A percentile compares a stretch with the other conserved stretches of the same genome.
Conservation (phyloP, 2,329 filamentous ascomycete species). For the Talaromyces sp. region DNA sequence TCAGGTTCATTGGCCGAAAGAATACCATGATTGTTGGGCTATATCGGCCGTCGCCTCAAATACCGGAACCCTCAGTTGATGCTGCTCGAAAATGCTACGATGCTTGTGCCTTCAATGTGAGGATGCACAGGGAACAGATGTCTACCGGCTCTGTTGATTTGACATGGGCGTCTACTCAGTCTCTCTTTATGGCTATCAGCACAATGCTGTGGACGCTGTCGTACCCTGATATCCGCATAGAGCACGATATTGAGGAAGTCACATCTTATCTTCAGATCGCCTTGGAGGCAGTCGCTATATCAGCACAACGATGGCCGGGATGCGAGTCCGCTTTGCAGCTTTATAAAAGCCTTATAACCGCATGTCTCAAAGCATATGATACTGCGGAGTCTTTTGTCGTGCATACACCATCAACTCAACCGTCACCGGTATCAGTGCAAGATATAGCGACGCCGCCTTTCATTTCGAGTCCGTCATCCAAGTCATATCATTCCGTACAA, state of each 20-base stretch:
- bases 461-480: slow-evolving; percentile 36
- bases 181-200: slow-evolving; percentile 86
- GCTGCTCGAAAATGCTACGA: slow-evolving; percentile 80
- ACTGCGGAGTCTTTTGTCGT: slow-evolving; percentile 50
- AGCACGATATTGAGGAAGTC: slow-evolving; percentile 68
- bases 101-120: slow-evolving; percentile 74
- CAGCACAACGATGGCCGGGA: slow-evolving; percentile 86
- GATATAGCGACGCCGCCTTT: slow-evolving; percentile 36
- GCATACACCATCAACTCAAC: slow-evolving; percentile 44
- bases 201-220: slow-evolving; percentile 88
- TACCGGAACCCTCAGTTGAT: slow-evolving; percentile 74
- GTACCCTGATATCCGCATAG: slow-evolving; percentile 72
- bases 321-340: slow-evolving; percentile 77
- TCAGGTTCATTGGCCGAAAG: slow-evolving; percentile 61
- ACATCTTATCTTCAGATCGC: slow-evolving; percentile 68
- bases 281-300: slow-evolving; percentile 71
- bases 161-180: slow-evolving; percentile 89
- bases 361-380: slow-evolving; percentile 84
- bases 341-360: slow-evolving; percentile 77
- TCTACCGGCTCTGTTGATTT: slow-evolving; percentile 70
- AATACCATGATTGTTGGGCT: slow-evolving; percentile 86
- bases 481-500: slow-evolving; percentile 32
- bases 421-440: slow-evolving; percentile 37
- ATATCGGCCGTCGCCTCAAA: slow-evolving; percentile 85
- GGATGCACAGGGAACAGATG: slow-evolving; percentile 74